Conservation (phyloP, 2,329 filamentous ascomycete species). For the Teratosphaeria epicoccoides region DNA sequence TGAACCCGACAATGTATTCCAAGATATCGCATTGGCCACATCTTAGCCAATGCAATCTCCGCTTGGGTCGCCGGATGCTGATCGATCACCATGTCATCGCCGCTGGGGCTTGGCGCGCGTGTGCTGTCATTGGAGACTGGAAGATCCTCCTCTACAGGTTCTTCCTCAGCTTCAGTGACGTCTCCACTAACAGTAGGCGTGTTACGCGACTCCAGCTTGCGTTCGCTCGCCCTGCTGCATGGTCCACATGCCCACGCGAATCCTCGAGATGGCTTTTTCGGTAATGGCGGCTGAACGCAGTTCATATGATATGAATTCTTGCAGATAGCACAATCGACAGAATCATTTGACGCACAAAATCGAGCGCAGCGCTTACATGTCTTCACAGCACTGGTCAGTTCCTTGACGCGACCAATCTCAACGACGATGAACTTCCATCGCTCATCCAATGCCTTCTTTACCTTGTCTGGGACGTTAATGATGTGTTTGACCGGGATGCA, state of each 20-base stretch:
- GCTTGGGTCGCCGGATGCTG: constrained; percentile 62
- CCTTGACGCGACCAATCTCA: constrained; percentile 86
- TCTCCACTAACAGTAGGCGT: constrained; percentile 58
- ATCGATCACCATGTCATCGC: constrained; percentile 43
- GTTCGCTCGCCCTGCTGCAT: constrained; percentile 91
- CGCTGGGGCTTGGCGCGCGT: constrained; percentile 41
- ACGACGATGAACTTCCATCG: constrained; percentile 95
- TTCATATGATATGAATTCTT: constrained; percentile 96
- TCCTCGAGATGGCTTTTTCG: constrained; percentile 92
- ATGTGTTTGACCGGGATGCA: constrained; percentile 85
- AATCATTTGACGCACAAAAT: constrained; percentile 91
- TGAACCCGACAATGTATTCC: constrained; percentile 93
- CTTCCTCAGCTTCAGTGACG: constrained; percentile 48
- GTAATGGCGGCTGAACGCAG: constrained; percentile 80
- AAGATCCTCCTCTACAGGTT: constrained; percentile 49
- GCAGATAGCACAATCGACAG: constrained; percentile 93
- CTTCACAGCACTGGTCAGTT: constrained; percentile 91
- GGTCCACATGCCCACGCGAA: constrained; percentile 97
- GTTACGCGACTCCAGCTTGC: constrained; percentile 79
- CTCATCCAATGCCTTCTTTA: constrained; percentile 92
- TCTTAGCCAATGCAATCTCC: constrained; percentile 81
- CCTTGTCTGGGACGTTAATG: constrained; percentile 88
- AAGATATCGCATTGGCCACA: constrained; percentile 94
- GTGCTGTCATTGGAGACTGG: constrained; percentile 49
- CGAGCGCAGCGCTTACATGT: constrained; percentile 83